phyloP scores from a whole-genome alignment of 1,139 yeast species.

The Suhomyces bokatorum region DNA sequence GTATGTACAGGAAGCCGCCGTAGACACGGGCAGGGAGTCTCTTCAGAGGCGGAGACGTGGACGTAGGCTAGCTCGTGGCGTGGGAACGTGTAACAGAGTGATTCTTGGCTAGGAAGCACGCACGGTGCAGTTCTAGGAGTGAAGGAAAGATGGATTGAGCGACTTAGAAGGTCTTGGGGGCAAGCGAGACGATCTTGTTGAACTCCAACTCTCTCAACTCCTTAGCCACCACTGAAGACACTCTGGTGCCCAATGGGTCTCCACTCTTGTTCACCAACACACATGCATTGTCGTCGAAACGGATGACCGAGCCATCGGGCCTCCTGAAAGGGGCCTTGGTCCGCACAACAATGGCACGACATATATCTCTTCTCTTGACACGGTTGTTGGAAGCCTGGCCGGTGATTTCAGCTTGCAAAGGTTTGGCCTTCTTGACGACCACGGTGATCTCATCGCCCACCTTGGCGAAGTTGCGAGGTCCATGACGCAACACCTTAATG shows the following conservation, averaged over 20 bases:
- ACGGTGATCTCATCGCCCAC: constrained; percentile 93
- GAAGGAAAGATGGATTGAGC: background rate
- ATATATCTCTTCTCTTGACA: constrained; percentile 92
- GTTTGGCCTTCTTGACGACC: constrained; percentile 90
- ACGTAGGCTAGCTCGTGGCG: too few relatives aligned
- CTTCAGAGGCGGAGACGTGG: too few relatives aligned
- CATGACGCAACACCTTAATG: constrained; percentile 88
- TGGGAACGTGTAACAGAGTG: too few relatives aligned
- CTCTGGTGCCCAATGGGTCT: constrained; percentile 95
- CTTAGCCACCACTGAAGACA: constrained; percentile 87
- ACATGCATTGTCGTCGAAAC: constrained; percentile 97
- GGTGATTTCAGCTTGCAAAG: constrained; percentile 59
- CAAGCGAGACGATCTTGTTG: constrained; percentile 85
- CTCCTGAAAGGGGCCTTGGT: constrained; percentile 85
- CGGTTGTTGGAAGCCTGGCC: constrained; percentile 74
- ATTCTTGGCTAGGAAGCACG: too few relatives aligned
- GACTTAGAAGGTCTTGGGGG: constrained; percentile 72
- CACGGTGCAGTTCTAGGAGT: too few relatives aligned
- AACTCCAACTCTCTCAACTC: constrained; percentile 83
- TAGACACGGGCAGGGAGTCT: background rate
- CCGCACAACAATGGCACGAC: constrained; percentile 94
- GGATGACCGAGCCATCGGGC: constrained; percentile 81
- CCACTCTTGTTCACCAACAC: constrained; percentile 88
- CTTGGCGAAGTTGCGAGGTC: constrained; percentile 78
- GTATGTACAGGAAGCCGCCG: constrained; percentile 4